phyloP scores from a whole-genome alignment of 106 monocot genomes.

The Ottelia alismoides region DNA sequence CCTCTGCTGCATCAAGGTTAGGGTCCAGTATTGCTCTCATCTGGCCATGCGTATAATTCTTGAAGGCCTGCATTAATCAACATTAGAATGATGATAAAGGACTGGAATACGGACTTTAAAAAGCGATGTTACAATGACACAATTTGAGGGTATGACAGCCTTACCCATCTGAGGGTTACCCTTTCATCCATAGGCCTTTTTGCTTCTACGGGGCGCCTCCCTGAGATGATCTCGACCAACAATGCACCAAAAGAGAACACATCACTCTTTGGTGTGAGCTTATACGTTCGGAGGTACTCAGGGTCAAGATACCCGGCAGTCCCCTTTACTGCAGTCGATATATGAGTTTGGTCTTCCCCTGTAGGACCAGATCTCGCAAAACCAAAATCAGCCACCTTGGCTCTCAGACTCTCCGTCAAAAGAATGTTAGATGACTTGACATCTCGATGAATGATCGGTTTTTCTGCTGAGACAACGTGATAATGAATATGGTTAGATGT shows the following conservation, averaged over 20 bases:
- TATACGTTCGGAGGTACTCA: conserved; percentile 61
- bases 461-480: conserved; percentile 31
- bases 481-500: background rate
- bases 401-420: conserved; percentile 57
- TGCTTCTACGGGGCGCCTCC: conserved; percentile 69
- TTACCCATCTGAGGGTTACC: conserved; percentile 72
- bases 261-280: conserved; percentile 80
- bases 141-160: background rate
- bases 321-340: conserved; percentile 67
- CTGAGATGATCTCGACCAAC: conserved; percentile 73
- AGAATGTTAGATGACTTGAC: conserved; percentile 84
- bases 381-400: conserved; percentile 85
- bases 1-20: conserved; percentile 17
- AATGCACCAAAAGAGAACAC: conserved; percentile 80
- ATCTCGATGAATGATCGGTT: conserved; percentile 78
- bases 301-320: conserved; percentile 91
- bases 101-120: background rate
- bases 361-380: conserved; percentile 56
- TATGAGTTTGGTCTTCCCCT: conserved; percentile 54
- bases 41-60: conserved; percentile 33
- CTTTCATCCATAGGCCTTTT: conserved; percentile 41
- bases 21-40: conserved; percentile 12
- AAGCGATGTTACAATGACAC: background rate
- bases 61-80: conserved; percentile 35
- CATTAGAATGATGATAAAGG: background rate